Conservation (phyloP, 2,329 filamentous ascomycete species). For the Talaromyces islandicus region DNA sequence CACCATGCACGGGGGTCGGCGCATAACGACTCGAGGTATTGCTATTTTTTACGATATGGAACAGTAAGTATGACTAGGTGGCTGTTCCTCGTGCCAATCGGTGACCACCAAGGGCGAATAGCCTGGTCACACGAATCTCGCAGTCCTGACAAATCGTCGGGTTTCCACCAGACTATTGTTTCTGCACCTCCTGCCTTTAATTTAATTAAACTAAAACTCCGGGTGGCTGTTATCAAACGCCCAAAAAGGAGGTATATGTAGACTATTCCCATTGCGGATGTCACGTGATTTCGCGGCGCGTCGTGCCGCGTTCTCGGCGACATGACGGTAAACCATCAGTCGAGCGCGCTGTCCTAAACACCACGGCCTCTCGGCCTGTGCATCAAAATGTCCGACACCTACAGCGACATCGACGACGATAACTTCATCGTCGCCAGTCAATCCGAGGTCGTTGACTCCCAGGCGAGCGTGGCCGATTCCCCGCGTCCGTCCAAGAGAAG, state of each 20-base stretch:
- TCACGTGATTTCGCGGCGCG: conserved; percentile 9
- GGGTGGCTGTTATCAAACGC: neutral
- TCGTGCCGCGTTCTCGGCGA: neutral
- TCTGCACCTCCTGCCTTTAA: neutral
- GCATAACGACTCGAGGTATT: neutral
- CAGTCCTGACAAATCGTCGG: neutral
- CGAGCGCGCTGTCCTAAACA: neutral
- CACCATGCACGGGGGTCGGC: neutral
- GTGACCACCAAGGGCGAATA: neutral
- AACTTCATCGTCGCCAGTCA: conserved; percentile 18
- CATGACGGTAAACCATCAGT: neutral
- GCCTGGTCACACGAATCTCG: neutral
- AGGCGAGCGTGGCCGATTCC: conserved; percentile 8
- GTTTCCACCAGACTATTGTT: neutral
- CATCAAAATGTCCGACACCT: conserved; percentile 15
- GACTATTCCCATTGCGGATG: neutral
- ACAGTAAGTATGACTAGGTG: neutral
- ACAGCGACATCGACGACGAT: conserved; percentile 20
- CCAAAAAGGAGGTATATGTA: neutral
- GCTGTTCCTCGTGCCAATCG: neutral
- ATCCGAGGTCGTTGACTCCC: conserved; percentile 9
- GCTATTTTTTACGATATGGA: too few species aligned
- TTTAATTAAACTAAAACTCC: neutral
- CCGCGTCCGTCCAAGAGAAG: conserved; percentile 29
- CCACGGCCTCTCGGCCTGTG: neutral